Evolutionary conservation across 2,329 filamentous ascomycete genomes (phyloP).

Genomic region (Cladosporium oxysporum): DNA sequence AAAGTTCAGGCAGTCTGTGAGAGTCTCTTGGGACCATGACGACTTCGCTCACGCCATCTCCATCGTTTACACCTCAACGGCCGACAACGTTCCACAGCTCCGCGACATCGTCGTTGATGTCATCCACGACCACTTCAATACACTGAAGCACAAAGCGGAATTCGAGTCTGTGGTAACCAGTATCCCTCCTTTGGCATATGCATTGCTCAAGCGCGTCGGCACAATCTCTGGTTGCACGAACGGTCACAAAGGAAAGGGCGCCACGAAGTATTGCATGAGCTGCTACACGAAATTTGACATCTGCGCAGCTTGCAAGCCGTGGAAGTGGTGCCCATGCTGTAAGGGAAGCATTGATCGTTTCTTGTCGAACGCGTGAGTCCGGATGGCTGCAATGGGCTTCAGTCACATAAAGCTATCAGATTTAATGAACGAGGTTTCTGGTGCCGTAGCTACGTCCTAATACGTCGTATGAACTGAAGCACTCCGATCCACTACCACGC

Average conservation of each 20-base stretch:
- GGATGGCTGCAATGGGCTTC: too few relatives aligned
- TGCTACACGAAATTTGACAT: neutral
- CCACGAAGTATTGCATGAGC: neutral
- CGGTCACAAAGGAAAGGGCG: neutral
- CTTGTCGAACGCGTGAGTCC: too few relatives aligned
- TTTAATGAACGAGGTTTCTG: too few relatives aligned
- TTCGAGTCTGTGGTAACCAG: neutral
- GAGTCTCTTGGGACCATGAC: slow-evolving; percentile 35
- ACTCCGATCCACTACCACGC: too few relatives aligned
- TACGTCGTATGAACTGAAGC: too few relatives aligned
- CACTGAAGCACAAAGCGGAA: neutral
- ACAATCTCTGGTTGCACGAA: neutral
- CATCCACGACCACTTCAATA: neutral
- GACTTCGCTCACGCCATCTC: slow-evolving; percentile 43
- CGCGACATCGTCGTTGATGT: slow-evolving; percentile 30
- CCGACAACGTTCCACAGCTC: slow-evolving; percentile 44
- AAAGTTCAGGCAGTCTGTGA: slow-evolving; percentile 43
- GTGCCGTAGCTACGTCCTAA: too few relatives aligned
- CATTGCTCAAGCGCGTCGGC: neutral
- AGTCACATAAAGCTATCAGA: too few relatives aligned
- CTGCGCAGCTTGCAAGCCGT: too few relatives aligned
- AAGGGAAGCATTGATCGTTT: too few relatives aligned
- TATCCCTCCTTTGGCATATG: neutral
- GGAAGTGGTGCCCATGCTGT: too few relatives aligned
- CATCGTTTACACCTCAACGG: slow-evolving; percentile 45